Conservation (phyloP, 768 basidiomycete genomes). For the Strobilomyces echinocephalus region DNA sequence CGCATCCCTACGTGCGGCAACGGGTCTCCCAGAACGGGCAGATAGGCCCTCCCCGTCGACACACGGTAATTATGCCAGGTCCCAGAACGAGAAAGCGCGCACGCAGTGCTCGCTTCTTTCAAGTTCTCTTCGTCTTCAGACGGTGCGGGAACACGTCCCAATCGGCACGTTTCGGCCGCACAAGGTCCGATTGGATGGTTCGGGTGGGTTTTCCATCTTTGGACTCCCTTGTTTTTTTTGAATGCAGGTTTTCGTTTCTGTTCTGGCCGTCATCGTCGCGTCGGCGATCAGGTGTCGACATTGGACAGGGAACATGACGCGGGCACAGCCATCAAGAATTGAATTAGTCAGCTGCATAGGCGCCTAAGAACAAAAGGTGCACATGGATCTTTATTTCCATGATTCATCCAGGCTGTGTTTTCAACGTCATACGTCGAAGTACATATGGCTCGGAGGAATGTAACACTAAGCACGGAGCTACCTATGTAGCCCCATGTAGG, state of each 20-base stretch:
- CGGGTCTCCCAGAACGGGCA: background rate
- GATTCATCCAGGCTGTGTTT: background rate
- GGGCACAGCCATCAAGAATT: no score
- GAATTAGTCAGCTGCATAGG: no score
- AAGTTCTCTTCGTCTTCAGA: background rate
- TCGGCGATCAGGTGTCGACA: background rate
- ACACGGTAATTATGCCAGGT: conserved; percentile 3
- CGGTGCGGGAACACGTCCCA: background rate
- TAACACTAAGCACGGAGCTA: no score
- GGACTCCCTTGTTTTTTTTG: background rate
- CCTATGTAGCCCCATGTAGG: background rate
- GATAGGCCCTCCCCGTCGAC: background rate
- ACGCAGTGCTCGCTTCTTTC: background rate
- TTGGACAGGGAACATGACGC: background rate
- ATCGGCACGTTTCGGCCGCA: background rate
- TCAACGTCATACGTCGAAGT: background rate
- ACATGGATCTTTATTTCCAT: no score
- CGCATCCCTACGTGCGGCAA: background rate
- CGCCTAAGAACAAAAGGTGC: no score
- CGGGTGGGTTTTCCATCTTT: background rate
- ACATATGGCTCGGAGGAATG: background rate
- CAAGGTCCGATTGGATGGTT: conserved; percentile 6
- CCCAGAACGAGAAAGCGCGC: no score
- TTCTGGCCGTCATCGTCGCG: background rate
- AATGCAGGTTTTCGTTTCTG: background rate